Evolutionary conservation across 352 stramenopile species (phyloP).

Genomic region (Globisporangium orthogonon): DNA sequence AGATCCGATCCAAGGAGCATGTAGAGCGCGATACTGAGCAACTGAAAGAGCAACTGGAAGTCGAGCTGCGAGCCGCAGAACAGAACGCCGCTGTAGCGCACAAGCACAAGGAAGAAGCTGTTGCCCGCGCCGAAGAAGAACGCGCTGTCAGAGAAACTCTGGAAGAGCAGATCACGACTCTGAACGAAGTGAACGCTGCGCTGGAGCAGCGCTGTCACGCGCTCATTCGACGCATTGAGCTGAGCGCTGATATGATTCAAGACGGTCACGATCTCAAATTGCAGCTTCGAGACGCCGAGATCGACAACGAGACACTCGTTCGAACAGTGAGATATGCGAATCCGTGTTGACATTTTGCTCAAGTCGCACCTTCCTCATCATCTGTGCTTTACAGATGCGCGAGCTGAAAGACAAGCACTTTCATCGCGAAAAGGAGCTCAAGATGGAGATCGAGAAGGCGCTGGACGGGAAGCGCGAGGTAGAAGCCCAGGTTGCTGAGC

Average conservation of each 20-base stretch:
- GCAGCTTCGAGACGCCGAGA: slow-evolving; percentile 49
- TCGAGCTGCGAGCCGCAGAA: slow-evolving; percentile 47
- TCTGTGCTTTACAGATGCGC: slow-evolving; percentile 34
- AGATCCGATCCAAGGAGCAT: slow-evolving; percentile 37
- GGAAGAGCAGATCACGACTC: slow-evolving; percentile 56
- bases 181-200: slow-evolving; percentile 71
- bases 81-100: slow-evolving; percentile 46
- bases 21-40: slow-evolving; percentile 22
- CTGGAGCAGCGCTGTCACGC: slow-evolving; percentile 66
- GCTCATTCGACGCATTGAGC: slow-evolving; percentile 57
- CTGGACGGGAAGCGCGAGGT: slow-evolving; percentile 41
- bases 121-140: slow-evolving; percentile 46
- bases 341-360: neutral
- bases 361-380: neutral
- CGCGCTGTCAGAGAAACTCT: slow-evolving; percentile 42
- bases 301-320: slow-evolving; percentile 69
- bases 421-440: slow-evolving; percentile 52
- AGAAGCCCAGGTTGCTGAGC: slow-evolving; percentile 35
- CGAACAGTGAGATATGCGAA: slow-evolving; percentile 27
- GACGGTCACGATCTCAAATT: slow-evolving; percentile 61
- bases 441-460: slow-evolving; percentile 40
- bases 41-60: slow-evolving; percentile 38
- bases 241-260: slow-evolving; percentile 31
- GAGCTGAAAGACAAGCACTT: slow-evolving; percentile 67
- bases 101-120: slow-evolving; percentile 36